Conservation (phyloP, 371 early-diverging fungal species). For the Lichtheimia hyalospora region DNA sequence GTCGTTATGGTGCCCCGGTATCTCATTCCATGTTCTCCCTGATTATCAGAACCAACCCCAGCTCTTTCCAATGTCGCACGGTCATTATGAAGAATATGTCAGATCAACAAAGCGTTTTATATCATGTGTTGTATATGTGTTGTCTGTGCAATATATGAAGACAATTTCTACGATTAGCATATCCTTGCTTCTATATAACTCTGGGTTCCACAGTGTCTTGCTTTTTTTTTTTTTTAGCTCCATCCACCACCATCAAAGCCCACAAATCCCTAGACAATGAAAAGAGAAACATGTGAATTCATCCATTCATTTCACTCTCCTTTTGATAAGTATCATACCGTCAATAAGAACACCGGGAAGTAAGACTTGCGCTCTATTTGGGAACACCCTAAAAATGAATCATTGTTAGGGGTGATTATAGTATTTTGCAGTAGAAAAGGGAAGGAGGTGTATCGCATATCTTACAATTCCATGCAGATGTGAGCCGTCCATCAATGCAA, state of each 20-base stretch:
- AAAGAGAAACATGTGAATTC: background rate
- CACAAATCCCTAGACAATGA: constrained; percentile 62
- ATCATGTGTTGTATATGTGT: background rate
- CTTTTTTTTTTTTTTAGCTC: constrained; percentile 13
- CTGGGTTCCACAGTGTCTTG: background rate
- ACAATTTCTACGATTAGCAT: background rate
- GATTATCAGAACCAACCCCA: no score
- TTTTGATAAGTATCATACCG: constrained; percentile 46
- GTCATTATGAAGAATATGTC: no score
- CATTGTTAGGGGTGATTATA: background rate
- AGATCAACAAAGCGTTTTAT: no score
- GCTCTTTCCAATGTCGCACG: no score
- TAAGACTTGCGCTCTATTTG: constrained; percentile 87
- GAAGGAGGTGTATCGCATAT: no score
- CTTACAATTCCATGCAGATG: constrained; percentile 93
- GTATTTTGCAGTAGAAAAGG: background rate
- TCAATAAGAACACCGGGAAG: constrained; percentile 85
- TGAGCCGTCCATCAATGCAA: constrained; percentile 97
- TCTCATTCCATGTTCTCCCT: no score
- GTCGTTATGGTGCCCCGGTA: no score
- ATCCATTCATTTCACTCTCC: background rate
- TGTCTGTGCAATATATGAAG: background rate
- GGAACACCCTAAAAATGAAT: constrained; percentile 67
- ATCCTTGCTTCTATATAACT: background rate
- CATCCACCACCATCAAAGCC: constrained; percentile 74